Evolutionary conservation across 2,329 filamentous ascomycete genomes (phyloP).

Genomic region (Clarireedia sp.): DNA sequence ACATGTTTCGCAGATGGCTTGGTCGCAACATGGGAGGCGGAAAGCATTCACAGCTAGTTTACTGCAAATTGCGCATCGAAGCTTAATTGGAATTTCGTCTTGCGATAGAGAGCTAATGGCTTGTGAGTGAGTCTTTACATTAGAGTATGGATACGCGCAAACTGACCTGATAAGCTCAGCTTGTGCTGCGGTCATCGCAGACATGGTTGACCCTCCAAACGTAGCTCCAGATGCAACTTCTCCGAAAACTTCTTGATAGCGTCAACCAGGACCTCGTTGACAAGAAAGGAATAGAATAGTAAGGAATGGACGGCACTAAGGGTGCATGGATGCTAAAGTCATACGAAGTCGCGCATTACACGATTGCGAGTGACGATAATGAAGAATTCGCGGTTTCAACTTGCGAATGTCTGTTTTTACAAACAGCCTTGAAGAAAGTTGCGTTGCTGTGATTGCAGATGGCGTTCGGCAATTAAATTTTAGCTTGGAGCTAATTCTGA

Average conservation of each 20-base stretch:
- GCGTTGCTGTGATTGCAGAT: background rate
- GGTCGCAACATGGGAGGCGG: slow-evolving; percentile 89
- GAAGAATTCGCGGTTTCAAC: slow-evolving; percentile 4
- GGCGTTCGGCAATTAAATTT: slow-evolving; percentile 9
- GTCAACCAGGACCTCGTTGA: background rate
- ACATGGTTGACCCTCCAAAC: slow-evolving; percentile 18
- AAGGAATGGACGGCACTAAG: slow-evolving; percentile 8
- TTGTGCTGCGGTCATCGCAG: slow-evolving; percentile 25
- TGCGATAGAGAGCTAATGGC: slow-evolving; percentile 27
- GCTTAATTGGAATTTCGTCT: slow-evolving; percentile 89
- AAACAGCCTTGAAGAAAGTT: background rate
- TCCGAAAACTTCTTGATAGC: background rate
- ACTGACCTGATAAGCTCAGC: slow-evolving; percentile 29
- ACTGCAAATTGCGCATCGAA: slow-evolving; percentile 90
- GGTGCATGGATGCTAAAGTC: background rate
- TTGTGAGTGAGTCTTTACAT: slow-evolving; percentile 10
- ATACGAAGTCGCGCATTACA: slow-evolving; percentile 5
- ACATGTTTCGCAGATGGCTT: slow-evolving; percentile 89
- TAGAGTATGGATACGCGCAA: background rate
- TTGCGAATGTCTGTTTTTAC: background rate
- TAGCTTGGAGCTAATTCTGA: background rate
- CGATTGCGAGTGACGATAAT: background rate
- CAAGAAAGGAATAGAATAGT: background rate
- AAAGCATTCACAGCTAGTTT: slow-evolving; percentile 86
- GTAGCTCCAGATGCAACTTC: no score